Evolutionary conservation across 805 yeast species (phyloP).

Genomic region (Ascoidea rubescens): DNA sequence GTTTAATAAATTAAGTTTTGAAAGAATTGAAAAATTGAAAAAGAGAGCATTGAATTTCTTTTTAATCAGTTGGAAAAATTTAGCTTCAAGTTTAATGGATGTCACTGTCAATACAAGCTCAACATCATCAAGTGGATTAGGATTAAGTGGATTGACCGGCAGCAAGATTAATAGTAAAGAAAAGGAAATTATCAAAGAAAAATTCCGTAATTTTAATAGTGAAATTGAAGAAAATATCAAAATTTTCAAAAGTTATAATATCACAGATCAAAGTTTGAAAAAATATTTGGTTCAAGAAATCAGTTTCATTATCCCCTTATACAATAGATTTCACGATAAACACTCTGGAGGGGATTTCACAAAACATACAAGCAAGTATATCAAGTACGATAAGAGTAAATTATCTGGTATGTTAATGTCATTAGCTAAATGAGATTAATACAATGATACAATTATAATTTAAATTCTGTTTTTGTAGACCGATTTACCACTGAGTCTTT

Average conservation of each 20-base stretch:
- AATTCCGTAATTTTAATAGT: conserved; percentile 68
- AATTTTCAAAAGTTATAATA: conserved; percentile 48
- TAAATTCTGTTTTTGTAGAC: no score
- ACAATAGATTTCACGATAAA: conserved; percentile 73
- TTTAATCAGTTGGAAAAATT: conserved; percentile 65
- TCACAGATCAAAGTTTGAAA: conserved; percentile 54
- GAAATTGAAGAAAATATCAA: conserved; percentile 68
- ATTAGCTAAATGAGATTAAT: no score
- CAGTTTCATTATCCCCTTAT: conserved; percentile 65
- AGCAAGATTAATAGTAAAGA: conserved; percentile 47
- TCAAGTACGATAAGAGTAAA: conserved; percentile 38
- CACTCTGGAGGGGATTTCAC: conserved; percentile 57
- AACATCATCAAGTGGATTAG: conserved; percentile 25
- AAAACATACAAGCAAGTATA: conserved; percentile 56
- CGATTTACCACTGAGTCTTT: no score
- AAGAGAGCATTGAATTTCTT: conserved; percentile 64
- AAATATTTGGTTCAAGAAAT: conserved; percentile 52
- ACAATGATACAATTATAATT: no score
- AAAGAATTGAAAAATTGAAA: conserved; percentile 51
- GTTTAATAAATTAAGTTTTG: conserved; percentile 28
- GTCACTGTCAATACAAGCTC: conserved; percentile 55
- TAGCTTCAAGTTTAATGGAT: conserved; percentile 67
- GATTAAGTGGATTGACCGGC: conserved; percentile 7
- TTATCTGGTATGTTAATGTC: conserved; percentile 13
- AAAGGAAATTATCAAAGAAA: conserved; percentile 70